These are phyloP conservation scores for Cunninghamia lanceolata DNA, from an alignment of 75 land plant species.

Conservation along the genomic window DNA sequence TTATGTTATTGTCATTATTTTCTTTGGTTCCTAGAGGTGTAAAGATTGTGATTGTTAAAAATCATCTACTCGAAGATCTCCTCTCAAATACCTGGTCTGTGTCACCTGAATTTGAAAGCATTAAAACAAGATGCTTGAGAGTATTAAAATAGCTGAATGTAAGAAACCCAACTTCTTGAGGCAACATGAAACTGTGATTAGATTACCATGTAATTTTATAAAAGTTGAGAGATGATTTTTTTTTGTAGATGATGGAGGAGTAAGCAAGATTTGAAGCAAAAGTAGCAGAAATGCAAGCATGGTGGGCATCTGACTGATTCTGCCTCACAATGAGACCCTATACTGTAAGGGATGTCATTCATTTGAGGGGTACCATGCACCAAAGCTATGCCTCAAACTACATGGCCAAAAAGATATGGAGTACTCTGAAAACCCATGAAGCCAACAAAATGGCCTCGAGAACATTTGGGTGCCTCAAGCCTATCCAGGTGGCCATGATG, in stretches of 20 bases:
- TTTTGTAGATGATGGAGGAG: slow-evolving; percentile 60
- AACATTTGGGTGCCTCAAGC: slow-evolving; percentile 87
- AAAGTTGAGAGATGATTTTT: not conserved
- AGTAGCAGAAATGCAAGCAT: slow-evolving; percentile 77
- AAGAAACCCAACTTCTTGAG: not conserved
- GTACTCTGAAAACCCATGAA: slow-evolving; percentile 71
- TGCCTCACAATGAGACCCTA: slow-evolving; percentile 70
- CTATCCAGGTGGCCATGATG: slow-evolving; percentile 94
- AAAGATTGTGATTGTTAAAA: too few species aligned
- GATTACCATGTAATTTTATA: not conserved
- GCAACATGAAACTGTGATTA: not conserved
- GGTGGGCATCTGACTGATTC: slow-evolving; percentile 87
- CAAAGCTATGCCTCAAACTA: slow-evolving; percentile 70
- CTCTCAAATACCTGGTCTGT: not conserved
- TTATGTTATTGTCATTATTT: too few species aligned
- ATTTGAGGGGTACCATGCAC: slow-evolving; percentile 63
- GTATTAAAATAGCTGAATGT: not conserved
- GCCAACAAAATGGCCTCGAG: slow-evolving; percentile 73
- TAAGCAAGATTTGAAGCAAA: slow-evolving; percentile 73
- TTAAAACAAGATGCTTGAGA: not conserved
- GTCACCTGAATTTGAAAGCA: not conserved
- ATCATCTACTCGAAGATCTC: too few species aligned
- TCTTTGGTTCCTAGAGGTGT: too few species aligned
- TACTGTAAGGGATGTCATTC: slow-evolving; percentile 65
- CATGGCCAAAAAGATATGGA: slow-evolving; percentile 87